A percentile compares a stretch with the other conserved stretches of the same genome.
Conservation (phyloP, 768 basidiomycete genomes). For the Hemileccinum rubropunctum region DNA sequence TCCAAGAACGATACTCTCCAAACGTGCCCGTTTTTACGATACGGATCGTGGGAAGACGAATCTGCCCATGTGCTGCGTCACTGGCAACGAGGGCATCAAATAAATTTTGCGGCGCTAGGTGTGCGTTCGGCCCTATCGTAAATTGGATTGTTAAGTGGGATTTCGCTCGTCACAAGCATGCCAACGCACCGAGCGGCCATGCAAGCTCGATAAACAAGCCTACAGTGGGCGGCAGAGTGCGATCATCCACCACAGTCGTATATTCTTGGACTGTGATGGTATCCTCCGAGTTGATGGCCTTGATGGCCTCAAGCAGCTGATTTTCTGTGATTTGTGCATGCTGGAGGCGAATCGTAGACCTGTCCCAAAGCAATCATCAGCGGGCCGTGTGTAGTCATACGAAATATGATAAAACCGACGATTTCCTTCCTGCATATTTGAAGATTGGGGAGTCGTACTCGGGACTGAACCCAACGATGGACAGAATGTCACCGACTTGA, state of each 20-base stretch:
- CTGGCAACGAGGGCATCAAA: constrained; percentile 7
- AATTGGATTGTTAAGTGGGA: not conserved
- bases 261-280: constrained; percentile 9
- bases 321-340: constrained; percentile 4
- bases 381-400: rapidly evolving
- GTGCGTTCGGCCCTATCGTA: constrained; percentile 5
- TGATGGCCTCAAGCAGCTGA: constrained; percentile 8
- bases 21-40: constrained; percentile 20
- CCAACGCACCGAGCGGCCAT: constrained; percentile 9
- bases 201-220: constrained; percentile 18
- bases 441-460: constrained; percentile 9
- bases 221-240: not conserved
- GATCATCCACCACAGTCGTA: constrained; percentile 14
- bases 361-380: not conserved
- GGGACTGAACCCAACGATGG: constrained; percentile 11
- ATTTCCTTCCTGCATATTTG: constrained; percentile 14
- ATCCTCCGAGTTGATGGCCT: not conserved
- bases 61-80: not conserved
- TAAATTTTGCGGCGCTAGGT: not conserved
- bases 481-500: constrained; percentile 15
- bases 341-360: constrained; percentile 6
- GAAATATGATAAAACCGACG: constrained; percentile 6
- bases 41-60: constrained; percentile 19
- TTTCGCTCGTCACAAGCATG: not conserved
- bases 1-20: constrained; percentile 16